A percentile compares a stretch with the other conserved stretches of the same genome.
Conservation (phyloP, 1,284 basidiomycete genomes). For the Ustilago tritici region DNA sequence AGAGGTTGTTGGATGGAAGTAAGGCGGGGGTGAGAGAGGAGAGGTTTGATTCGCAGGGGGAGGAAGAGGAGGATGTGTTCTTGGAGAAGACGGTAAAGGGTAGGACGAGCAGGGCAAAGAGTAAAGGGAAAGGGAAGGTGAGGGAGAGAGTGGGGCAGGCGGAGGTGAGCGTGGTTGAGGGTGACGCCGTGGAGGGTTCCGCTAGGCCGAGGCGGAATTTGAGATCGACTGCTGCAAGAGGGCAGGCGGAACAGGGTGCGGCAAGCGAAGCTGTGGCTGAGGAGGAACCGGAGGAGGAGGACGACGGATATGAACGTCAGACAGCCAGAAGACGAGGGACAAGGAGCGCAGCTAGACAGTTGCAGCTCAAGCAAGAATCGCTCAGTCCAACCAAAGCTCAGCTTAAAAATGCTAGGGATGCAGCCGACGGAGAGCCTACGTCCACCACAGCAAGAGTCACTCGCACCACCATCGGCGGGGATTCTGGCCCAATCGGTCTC, state of each 20-base stretch:
- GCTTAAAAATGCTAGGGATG: conserved; percentile 5
- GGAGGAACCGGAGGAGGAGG: not conserved
- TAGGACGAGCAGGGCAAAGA: conserved; percentile 18
- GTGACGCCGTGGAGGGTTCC: conserved; percentile 2
- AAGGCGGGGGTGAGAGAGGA: conserved; percentile 37
- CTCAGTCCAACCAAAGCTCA: conserved; percentile 29
- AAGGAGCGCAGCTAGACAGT: conserved; percentile 17
- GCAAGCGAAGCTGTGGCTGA: not conserved
- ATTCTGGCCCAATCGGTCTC: conserved; percentile 19
- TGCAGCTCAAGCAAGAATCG: conserved; percentile 29
- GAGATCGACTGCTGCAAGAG: conserved; percentile 15
- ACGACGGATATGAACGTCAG: conserved; percentile 11
- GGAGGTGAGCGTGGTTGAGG: not conserved
- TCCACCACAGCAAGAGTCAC: not conserved
- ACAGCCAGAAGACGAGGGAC: conserved; percentile 21
- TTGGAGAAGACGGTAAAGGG: conserved; percentile 28
- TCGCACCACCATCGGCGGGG: not conserved
- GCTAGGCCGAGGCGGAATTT: conserved; percentile 30
- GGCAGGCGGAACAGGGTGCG: not conserved
- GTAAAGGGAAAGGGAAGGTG: conserved; percentile 8
- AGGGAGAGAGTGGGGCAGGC: conserved; percentile 14
- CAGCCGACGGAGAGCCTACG: not conserved
- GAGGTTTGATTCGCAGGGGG: conserved; percentile 51
- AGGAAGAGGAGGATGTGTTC: conserved; percentile 51
- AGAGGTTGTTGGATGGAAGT: conserved; percentile 33